Evolutionary conservation across 306 rosid species (phyloP).

Genomic region (Corylus avellana): DNA sequence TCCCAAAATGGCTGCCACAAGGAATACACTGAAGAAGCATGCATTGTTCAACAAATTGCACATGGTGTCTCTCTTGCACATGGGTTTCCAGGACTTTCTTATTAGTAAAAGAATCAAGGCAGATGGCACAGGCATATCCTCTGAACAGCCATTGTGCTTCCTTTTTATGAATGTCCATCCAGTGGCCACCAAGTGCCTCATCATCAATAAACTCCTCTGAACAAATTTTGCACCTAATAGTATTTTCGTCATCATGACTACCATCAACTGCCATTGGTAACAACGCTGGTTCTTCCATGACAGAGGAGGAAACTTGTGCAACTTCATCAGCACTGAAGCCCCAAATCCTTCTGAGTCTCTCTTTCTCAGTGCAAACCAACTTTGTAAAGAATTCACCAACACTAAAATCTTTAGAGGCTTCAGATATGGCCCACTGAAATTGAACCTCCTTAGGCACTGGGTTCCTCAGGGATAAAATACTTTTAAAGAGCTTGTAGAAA

Average conservation of each 20-base stretch:
- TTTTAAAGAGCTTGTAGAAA: constrained; percentile 90
- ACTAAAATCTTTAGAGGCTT: constrained; percentile 74
- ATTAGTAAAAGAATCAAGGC: constrained; percentile 93
- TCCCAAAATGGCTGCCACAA: constrained; percentile 92
- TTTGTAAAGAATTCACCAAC: constrained; percentile 65
- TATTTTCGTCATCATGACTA: constrained; percentile 44
- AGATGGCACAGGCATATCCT: constrained; percentile 96
- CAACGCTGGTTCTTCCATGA: constrained; percentile 56
- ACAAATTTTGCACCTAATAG: constrained; percentile 82
- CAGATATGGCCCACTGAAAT: constrained; percentile 93
- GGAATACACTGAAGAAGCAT: constrained; percentile 98
- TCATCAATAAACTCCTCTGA: constrained; percentile 65
- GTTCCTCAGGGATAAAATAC: constrained; percentile 85
- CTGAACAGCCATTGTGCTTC: constrained; percentile 99
- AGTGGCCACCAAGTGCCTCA: constrained; percentile 79
- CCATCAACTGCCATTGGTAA: constrained; percentile 48
- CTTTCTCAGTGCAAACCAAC: constrained; percentile 81
- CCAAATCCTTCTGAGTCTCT: constrained; percentile 69
- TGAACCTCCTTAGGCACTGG: constrained; percentile 94
- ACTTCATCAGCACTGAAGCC: constrained; percentile 69
- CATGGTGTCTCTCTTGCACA: constrained; percentile 97
- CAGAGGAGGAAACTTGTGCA: constrained; percentile 29
- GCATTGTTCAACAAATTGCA: constrained; percentile 90
- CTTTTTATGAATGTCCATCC: constrained; percentile 95
- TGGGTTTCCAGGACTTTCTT: constrained; percentile 86